Evolutionary conservation across 2,329 filamentous ascomycete species (phyloP), one percentile per base, ranked within the genome.

Genomic region (Calonectria ilicicola): DNA sequence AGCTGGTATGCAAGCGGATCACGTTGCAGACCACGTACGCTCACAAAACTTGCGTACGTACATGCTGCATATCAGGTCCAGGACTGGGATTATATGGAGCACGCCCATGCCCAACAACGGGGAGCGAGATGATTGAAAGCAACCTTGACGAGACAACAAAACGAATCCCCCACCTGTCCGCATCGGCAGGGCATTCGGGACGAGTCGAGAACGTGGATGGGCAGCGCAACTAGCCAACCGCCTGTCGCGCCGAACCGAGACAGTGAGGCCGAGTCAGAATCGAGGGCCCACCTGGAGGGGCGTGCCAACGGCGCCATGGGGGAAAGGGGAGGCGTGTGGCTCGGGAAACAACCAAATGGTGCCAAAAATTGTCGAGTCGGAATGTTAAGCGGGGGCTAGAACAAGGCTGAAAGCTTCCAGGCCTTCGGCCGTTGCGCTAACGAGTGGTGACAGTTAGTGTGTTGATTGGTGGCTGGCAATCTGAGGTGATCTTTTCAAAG

Each of bases 381-480:
- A 53, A 51, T 23, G 58, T 23, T 32, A 27, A 35, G 56, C 26
- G 62, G 69, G 63, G 69, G 64, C 64, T 67, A 67, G 69, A 67
- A 71, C 69, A 47, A 71, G 69, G 69, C 69, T 71, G 69, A 63
- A 38, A 60, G 64, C 69, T 67, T 71, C 63, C 64, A 71, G 69
- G 65, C 69, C 65, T 53, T 71, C 65, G 40, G 65, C 69, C 69
- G 65, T 71, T 65, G 56, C 69, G 53, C 53, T 60, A 60, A 40
- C 14, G 21, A 21, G 23, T 60, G 35, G 40, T 63, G 58, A 63
- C 58, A 63, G 40, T 27, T 46, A n/a, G 58, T 44, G 58, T 63
- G 58, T 23, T 40, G 35, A 49, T 53, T 32, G 23, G 47, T 66
- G 64, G 46, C 46, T 66, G 47, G 63, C 29, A 46, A 15, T 15